Conservation (phyloP, 176 grass and related monocot species). For the Alloteropsis semialata region DNA sequence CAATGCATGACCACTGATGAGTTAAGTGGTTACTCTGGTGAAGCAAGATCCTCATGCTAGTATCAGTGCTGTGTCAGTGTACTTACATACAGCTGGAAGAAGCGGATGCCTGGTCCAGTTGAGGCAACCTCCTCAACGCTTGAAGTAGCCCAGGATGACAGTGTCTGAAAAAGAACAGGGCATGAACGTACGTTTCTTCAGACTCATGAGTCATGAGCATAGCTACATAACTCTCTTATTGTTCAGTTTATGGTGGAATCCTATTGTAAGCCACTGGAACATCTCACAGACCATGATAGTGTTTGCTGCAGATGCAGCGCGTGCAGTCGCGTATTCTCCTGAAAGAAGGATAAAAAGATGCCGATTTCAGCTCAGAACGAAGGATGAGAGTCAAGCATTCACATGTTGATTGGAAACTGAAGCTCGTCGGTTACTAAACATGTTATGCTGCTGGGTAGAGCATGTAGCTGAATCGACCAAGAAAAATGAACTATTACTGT, state of each 20-base stretch:
- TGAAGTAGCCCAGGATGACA: constrained; percentile 98
- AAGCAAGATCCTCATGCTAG: not conserved
- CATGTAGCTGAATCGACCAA: not conserved
- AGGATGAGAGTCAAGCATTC: not conserved
- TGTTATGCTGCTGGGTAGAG: not conserved
- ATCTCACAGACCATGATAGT: constrained; percentile 79
- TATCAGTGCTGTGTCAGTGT: not conserved
- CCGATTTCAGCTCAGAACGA: not conserved
- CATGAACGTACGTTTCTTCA: not conserved
- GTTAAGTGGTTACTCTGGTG: not conserved
- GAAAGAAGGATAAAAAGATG: constrained; percentile 26
- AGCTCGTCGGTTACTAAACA: not conserved
- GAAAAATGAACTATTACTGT: not conserved
- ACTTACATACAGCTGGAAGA: constrained; percentile 95
- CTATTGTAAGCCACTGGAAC: not conserved
- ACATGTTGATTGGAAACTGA: not conserved
- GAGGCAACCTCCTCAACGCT: constrained; percentile 98
- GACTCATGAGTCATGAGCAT: not conserved
- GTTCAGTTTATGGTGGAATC: constrained; percentile 3
- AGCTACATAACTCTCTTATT: not conserved
- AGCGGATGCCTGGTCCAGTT: constrained; percentile 92
- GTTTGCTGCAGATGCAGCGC: constrained; percentile 73
- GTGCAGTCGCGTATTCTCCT: constrained; percentile 91
- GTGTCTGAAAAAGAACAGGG: constrained; percentile 48
- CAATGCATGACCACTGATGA: not conserved